Percentiles rank a stretch among this genome's conserved stretches.
Evolutionary conservation across 108 stramenopile genomes (phyloP).

Genomic region (Mayamaea pseudoterrestris): DNA sequence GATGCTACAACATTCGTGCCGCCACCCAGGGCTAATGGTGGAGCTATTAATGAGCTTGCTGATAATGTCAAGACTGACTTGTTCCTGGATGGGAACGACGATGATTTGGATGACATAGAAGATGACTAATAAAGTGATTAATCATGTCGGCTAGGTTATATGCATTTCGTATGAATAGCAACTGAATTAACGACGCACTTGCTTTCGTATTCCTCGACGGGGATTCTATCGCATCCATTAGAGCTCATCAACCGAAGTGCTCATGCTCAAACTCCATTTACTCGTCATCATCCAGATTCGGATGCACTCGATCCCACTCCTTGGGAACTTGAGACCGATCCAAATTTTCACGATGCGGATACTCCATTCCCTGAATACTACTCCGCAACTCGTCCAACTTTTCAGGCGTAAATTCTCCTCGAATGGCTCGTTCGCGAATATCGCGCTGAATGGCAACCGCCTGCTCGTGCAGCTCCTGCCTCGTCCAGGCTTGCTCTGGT

Average conservation of each 20-base stretch:
- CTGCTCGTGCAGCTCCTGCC: constrained; percentile 62
- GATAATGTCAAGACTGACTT: constrained; percentile 60
- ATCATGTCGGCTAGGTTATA: not conserved
- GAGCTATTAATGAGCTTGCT: constrained; percentile 39
- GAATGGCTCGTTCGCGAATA: constrained; percentile 49
- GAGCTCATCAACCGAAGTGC: too few species aligned
- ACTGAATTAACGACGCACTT: not conserved
- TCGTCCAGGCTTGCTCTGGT: constrained; percentile 60
- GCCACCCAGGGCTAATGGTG: too few species aligned
- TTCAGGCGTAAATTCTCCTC: constrained; percentile 68
- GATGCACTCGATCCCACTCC: constrained; percentile 65
- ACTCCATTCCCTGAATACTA: constrained; percentile 15
- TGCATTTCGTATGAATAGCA: not conserved
- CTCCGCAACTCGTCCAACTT: constrained; percentile 58
- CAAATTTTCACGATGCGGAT: not conserved
- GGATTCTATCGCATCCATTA: too few species aligned
- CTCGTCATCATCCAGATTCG: constrained; percentile 64
- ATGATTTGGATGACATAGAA: constrained; percentile 78
- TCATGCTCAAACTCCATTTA: constrained; percentile 40
- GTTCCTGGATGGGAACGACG: constrained; percentile 77
- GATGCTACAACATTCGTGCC: too few species aligned
- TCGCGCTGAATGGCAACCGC: constrained; percentile 40
- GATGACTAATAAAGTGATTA: constrained; percentile 25
- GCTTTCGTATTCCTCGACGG: too few species aligned
- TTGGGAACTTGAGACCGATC: constrained; percentile 3